These are phyloP conservation scores for Fusarium marasasianum DNA, from an alignment of 2,329 filamentous ascomycete species.

Conservation along the genomic window DNA sequence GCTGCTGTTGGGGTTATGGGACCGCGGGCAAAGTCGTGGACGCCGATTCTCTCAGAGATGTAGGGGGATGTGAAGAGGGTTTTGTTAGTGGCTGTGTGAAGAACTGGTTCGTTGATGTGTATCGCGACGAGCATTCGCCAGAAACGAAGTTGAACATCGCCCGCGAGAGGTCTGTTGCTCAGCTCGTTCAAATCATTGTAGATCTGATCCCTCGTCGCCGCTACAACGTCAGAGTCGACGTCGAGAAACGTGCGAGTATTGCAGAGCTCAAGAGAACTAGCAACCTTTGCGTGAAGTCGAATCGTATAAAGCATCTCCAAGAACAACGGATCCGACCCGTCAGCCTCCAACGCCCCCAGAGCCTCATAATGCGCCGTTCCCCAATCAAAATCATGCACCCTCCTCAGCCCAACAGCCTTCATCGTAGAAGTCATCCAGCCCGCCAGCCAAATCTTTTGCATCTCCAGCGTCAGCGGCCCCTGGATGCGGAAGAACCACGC, in stretches of 20 bases:
- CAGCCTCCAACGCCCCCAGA: background rate
- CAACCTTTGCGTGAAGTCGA: constrained; percentile 11
- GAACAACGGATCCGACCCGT: background rate
- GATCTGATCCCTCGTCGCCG: background rate
- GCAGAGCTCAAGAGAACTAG: constrained; percentile 1
- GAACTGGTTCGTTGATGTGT: constrained; percentile 11
- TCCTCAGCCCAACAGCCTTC: constrained; percentile 1
- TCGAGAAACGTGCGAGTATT: constrained; percentile 1
- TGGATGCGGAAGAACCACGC: constrained; percentile 24
- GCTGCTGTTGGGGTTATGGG: background rate
- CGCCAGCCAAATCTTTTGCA: constrained; percentile 20
- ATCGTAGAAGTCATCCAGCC: constrained; percentile 18
- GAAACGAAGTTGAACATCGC: constrained; percentile 11
- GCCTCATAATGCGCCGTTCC: constrained; percentile 11
- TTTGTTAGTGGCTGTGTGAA: constrained; percentile 26
- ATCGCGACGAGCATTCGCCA: constrained; percentile 17
- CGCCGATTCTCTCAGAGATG: constrained; percentile 18
- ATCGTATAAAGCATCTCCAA: constrained; percentile 10
- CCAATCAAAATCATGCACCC: constrained; percentile 13
- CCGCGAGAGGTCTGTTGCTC: constrained; percentile 8
- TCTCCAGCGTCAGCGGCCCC: constrained; percentile 8
- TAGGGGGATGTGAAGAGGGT: constrained; percentile 18
- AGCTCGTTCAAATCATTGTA: background rate
- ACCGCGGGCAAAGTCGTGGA: constrained; percentile 13
- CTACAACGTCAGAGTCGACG: background rate